phyloP scores from a whole-genome alignment of 2,329 filamentous ascomycete species.

The Dothidotthia symphoricarpi region DNA sequence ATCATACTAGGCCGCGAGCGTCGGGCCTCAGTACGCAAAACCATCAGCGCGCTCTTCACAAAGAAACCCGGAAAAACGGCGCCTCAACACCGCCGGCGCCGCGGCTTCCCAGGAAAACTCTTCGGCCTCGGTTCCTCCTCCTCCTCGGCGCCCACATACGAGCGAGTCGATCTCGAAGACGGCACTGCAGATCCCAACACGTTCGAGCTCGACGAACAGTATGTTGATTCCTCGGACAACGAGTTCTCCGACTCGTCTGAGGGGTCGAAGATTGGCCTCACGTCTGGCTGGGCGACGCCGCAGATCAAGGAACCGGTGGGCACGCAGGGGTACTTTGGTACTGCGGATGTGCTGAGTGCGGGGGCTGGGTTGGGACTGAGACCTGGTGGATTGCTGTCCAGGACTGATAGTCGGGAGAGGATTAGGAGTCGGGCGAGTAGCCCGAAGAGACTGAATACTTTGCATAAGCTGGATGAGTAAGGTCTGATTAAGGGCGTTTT shows the following conservation, averaged over 20 bases:
- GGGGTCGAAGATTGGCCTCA: slow-evolving; percentile 55
- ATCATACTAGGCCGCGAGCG: slow-evolving; percentile 78
- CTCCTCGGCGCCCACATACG: slow-evolving; percentile 57
- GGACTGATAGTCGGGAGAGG: slow-evolving; percentile 84
- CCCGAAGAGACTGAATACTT: slow-evolving; percentile 41
- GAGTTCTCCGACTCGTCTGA: slow-evolving; percentile 62
- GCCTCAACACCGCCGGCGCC: slow-evolving; percentile 41
- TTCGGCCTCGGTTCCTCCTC: slow-evolving; percentile 51
- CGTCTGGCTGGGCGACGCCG: slow-evolving; percentile 68
- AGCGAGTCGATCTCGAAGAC: slow-evolving; percentile 71
- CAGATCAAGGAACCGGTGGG: slow-evolving; percentile 49
- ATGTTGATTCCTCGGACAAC: slow-evolving; percentile 57
- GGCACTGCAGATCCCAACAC: slow-evolving; percentile 61
- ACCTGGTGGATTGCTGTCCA: slow-evolving; percentile 67
- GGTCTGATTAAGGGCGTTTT: too few relatives aligned
- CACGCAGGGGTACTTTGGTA: slow-evolving; percentile 23
- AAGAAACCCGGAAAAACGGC: slow-evolving; percentile 43
- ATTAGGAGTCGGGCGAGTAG: slow-evolving; percentile 55
- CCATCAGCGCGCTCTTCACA: slow-evolving; percentile 50
- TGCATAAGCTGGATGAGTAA: slow-evolving; percentile 22
- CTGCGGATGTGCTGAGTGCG: slow-evolving; percentile 25
- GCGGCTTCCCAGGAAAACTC: slow-evolving; percentile 53
- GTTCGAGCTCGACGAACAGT: slow-evolving; percentile 64
- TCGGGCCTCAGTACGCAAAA: slow-evolving; percentile 58
- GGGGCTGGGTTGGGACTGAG: slow-evolving; percentile 35